These are phyloP conservation scores for Murraya koenigii DNA, from an alignment of 345 rosid species.

Conservation along the genomic window DNA sequence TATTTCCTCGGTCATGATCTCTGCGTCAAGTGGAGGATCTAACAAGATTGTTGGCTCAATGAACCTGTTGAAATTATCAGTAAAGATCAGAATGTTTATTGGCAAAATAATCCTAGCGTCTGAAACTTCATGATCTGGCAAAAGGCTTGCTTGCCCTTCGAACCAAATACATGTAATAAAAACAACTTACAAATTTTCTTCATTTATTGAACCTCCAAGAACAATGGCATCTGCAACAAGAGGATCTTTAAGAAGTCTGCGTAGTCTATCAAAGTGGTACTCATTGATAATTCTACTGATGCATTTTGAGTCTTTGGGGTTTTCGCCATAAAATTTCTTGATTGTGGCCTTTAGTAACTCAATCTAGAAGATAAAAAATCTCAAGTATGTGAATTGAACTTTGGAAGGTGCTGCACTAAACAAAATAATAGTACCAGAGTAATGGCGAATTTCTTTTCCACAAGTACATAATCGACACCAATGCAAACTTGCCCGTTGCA, in stretches of 20 bases:
- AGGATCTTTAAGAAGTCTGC: constrained; percentile 57
- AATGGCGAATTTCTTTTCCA: constrained; percentile 53
- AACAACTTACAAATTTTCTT: constrained; percentile 53
- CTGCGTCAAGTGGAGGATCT: constrained; percentile 63
- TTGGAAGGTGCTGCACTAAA: not conserved
- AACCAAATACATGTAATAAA: not conserved
- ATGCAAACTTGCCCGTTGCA: constrained; percentile 87
- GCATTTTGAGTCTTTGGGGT: constrained; percentile 47
- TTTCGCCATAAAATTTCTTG: constrained; percentile 58
- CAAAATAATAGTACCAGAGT: constrained; percentile 43
- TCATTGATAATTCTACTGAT: constrained; percentile 51
- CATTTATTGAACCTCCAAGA: constrained; percentile 64
- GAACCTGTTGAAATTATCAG: constrained; percentile 30
- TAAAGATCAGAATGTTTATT: not conserved
- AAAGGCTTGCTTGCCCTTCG: not conserved
- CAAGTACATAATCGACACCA: constrained; percentile 62
- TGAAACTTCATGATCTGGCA: not conserved
- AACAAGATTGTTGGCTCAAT: constrained; percentile 67
- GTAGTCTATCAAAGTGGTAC: constrained; percentile 53
- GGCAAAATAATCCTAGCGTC: not conserved
- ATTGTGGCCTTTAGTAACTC: constrained; percentile 47
- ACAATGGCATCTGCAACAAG: constrained; percentile 53
- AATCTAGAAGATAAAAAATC: constrained; percentile 41
- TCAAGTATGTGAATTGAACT: not conserved
- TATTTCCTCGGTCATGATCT: constrained; percentile 58